Percentiles rank a stretch among this genome's conserved stretches.
phyloP scores from a whole-genome alignment of 768 basidiomycete genomes.

The Leccinellum rugosiceps region DNA sequence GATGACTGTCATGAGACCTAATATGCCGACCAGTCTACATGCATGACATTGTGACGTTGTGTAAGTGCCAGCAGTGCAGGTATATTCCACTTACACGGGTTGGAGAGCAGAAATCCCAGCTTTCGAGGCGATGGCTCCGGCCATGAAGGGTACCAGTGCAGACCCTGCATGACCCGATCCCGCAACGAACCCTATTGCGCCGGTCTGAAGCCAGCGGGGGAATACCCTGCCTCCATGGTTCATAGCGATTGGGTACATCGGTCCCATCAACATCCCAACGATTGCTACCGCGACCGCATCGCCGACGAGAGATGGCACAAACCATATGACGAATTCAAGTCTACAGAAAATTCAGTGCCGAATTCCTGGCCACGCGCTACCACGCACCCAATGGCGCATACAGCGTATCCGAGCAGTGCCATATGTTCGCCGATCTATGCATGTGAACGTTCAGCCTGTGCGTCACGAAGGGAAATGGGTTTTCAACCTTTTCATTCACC shows the following conservation, averaged over 20 bases:
- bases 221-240: slow-evolving; percentile 35
- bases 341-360: slow-evolving; percentile 27
- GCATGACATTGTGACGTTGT: too few relatives aligned
- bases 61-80: background rate
- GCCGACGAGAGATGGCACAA: slow-evolving; percentile 61
- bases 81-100: slow-evolving; percentile 40
- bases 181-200: slow-evolving; percentile 48
- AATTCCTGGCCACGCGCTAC: background rate
- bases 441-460: background rate
- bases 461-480: too few relatives aligned
- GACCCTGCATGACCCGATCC: slow-evolving; percentile 51
- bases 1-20: slow-evolving; percentile 36
- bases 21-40: slow-evolving; percentile 32
- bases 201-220: slow-evolving; percentile 35
- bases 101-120: slow-evolving; percentile 45
- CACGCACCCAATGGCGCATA: slow-evolving; percentile 29
- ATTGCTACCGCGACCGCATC: slow-evolving; percentile 62
- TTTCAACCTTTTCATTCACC: slow-evolving; percentile 26
- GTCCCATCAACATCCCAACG: slow-evolving; percentile 68
- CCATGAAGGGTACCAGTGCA: slow-evolving; percentile 50
- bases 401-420: slow-evolving; percentile 28
- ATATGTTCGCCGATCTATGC: slow-evolving; percentile 31
- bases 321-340: slow-evolving; percentile 67
- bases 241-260: slow-evolving; percentile 62
- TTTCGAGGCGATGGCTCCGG: slow-evolving; percentile 41